A percentile compares a stretch with the other conserved stretches of the same genome.
Evolutionary conservation across 2,329 filamentous ascomycete species (phyloP).

Genomic region (Beauveria sp.): DNA sequence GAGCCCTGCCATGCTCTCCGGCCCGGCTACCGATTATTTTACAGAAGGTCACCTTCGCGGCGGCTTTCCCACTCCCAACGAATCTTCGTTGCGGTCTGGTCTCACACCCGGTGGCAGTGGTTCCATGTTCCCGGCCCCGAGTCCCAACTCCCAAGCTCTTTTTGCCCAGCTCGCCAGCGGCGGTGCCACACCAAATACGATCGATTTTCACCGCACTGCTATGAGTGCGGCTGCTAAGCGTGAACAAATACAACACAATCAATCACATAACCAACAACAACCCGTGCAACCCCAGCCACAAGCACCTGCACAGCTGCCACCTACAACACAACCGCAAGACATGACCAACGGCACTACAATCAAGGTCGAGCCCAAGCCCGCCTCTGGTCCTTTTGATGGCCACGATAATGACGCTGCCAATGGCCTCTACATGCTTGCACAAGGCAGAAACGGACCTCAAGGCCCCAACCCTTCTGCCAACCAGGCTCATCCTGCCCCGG

Average conservation of each 20-base stretch:
- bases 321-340: slow-evolving; percentile 51
- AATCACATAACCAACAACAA: slow-evolving; percentile 26
- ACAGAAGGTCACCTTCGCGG: slow-evolving; percentile 70
- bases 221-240: slow-evolving; percentile 67
- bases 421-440: slow-evolving; percentile 83
- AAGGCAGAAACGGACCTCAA: slow-evolving; percentile 57
- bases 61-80: slow-evolving; percentile 91
- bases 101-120: slow-evolving; percentile 90
- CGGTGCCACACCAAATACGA: slow-evolving; percentile 78
- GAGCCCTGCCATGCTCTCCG: slow-evolving; percentile 95
- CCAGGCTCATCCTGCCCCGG: slow-evolving; percentile 40
- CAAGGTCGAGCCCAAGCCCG: slow-evolving; percentile 44
- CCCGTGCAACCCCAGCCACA: slow-evolving; percentile 15
- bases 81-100: slow-evolving; percentile 85
- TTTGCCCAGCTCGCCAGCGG: slow-evolving; percentile 73
- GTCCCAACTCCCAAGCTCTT: slow-evolving; percentile 76
- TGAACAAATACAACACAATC: slow-evolving; percentile 28
- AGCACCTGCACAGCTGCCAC: slow-evolving; percentile 13
- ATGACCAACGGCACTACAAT: slow-evolving; percentile 31
- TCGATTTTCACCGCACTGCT: slow-evolving; percentile 93
- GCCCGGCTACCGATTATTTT: slow-evolving; percentile 81
- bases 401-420: slow-evolving; percentile 96
- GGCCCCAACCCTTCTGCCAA: slow-evolving; percentile 33
- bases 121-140: slow-evolving; percentile 93
- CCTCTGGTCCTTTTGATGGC: slow-evolving; percentile 66